Conservation (phyloP, 192 early-diverging fungal genomes). For the Rhizophagus prolifer region DNA sequence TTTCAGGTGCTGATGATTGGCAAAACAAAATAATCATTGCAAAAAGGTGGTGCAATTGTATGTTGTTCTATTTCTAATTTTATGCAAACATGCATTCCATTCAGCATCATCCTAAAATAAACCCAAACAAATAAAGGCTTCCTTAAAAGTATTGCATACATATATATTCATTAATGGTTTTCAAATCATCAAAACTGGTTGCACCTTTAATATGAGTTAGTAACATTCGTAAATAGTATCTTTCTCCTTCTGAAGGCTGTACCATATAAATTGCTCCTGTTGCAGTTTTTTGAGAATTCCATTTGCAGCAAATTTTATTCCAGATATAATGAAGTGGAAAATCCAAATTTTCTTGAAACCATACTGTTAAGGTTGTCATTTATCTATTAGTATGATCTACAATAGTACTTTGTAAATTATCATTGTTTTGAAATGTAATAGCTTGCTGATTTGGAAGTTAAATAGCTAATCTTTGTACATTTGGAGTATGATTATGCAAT, state of each 20-base stretch:
- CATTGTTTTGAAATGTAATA: neutral
- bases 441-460: conserved; percentile 18
- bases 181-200: conserved; percentile 24
- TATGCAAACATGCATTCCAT: no score
- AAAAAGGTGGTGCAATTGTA: no score
- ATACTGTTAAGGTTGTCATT: conserved; percentile 23
- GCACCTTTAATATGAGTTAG: conserved; percentile 17
- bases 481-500: conserved; percentile 25
- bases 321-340: conserved; percentile 26
- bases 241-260: conserved; percentile 23
- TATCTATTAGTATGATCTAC: neutral
- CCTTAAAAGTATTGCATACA: conserved; percentile 28
- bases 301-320: neutral
- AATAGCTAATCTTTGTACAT: conserved; percentile 22
- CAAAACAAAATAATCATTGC: no score
- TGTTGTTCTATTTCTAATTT: no score
- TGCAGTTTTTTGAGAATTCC: neutral
- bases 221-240: conserved; percentile 33
- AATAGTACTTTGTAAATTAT: conserved; percentile 8
- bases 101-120: no score
- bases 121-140: conserved; percentile 5
- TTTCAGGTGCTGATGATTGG: no score
- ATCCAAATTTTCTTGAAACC: conserved; percentile 13
- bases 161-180: conserved; percentile 4
- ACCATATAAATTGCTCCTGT: conserved; percentile 27